phyloP scores from a whole-genome alignment of 192 early-diverging fungal genomes.

The Backusella mclennaniae region DNA sequence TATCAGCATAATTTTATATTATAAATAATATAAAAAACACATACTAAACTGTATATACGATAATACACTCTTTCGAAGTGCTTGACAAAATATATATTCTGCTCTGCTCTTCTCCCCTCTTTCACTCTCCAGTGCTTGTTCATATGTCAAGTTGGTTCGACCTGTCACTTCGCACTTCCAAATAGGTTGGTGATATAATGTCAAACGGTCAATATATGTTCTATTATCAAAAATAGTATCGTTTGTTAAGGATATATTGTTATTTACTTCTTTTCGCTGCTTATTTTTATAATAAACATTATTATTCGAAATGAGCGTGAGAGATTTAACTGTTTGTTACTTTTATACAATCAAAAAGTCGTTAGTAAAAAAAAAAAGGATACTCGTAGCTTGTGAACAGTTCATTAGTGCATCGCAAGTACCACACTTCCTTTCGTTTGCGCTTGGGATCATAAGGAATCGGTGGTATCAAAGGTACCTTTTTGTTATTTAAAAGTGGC shows the following conservation, averaged over 20 bases:
- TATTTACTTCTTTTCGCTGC: background rate
- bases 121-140: constrained; percentile 83
- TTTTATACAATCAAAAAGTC: background rate
- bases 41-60: constrained; percentile 75
- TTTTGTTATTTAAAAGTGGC: constrained; percentile 27
- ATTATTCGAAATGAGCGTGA: too few relatives aligned
- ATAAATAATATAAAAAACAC: constrained; percentile 1
- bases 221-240: background rate
- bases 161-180: constrained; percentile 83
- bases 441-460: constrained; percentile 26
- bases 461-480: constrained; percentile 8
- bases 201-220: constrained; percentile 22
- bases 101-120: constrained; percentile 55
- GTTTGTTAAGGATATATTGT: background rate
- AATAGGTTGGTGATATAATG: constrained; percentile 64
- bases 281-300: background rate
- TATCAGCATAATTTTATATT: background rate
- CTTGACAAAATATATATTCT: constrained; percentile 64
- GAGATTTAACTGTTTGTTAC: background rate
- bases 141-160: constrained; percentile 72
- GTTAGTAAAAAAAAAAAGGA: constrained; percentile 20
- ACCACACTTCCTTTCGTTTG: constrained; percentile 27
- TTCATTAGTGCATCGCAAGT: constrained; percentile 51
- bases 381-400: constrained; percentile 63
- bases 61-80: constrained; percentile 62